These are phyloP conservation scores for Neurospora terricola DNA, from an alignment of 495 filamentous ascomycete genomes.

Conservation along the genomic window DNA sequence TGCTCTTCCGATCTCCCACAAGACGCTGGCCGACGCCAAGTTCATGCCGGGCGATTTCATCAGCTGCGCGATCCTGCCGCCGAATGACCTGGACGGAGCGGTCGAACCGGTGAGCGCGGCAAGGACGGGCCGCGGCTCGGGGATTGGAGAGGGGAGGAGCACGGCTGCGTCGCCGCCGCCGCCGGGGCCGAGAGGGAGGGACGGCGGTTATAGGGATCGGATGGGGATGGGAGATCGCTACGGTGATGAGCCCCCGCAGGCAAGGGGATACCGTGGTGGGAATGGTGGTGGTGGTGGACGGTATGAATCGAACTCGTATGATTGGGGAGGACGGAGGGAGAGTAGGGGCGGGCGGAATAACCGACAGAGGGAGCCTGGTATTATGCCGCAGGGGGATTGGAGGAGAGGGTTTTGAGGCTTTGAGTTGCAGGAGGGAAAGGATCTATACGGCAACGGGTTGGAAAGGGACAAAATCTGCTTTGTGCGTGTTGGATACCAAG, in stretches of 20 bases:
- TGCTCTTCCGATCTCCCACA: too few species aligned
- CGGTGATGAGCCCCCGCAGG: not conserved
- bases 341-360: slow-evolving; percentile 13
- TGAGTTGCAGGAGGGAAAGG: not conserved
- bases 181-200: slow-evolving; percentile 9
- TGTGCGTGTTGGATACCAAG: not conserved
- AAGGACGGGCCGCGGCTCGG: slow-evolving; percentile 27
- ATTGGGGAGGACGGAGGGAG: slow-evolving; percentile 3
- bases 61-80: slow-evolving; percentile 67
- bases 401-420: slow-evolving; percentile 32
- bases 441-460: not conserved
- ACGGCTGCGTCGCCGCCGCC: slow-evolving; percentile 29
- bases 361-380: not conserved
- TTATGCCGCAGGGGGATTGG: slow-evolving; percentile 47
- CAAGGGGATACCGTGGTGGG: not conserved
- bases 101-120: slow-evolving; percentile 46
- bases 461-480: not conserved
- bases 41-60: slow-evolving; percentile 90
- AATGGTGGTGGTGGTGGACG: not conserved
- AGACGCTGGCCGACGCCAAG: too few species aligned
- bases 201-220: slow-evolving; percentile 7
- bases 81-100: slow-evolving; percentile 56
- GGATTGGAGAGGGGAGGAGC: slow-evolving; percentile 25
- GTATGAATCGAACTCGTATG: not conserved
- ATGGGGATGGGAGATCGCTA: not conserved